A percentile compares a stretch with the other conserved stretches of the same genome.
Conservation (phyloP, 2,329 filamentous ascomycete species). For the Setomelanomma holmii region DNA sequence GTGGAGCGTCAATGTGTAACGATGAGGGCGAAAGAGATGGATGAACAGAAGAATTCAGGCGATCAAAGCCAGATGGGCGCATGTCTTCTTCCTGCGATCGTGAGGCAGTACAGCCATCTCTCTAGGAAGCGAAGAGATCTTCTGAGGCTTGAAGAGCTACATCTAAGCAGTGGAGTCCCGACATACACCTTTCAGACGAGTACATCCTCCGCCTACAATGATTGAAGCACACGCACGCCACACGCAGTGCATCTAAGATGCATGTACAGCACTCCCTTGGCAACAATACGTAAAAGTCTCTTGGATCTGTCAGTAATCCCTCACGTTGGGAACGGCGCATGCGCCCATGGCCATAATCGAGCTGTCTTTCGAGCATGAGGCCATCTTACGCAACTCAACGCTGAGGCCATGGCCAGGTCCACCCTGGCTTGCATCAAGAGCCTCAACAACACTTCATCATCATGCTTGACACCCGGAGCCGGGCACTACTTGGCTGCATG, state of each 20-base stretch:
- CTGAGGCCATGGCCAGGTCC: constrained; percentile 14
- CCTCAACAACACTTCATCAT: constrained; percentile 21
- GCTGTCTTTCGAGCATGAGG: background rate
- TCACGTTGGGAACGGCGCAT: constrained; percentile 13
- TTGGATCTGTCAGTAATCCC: background rate
- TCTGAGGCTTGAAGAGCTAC: background rate
- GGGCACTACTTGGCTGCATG: constrained; percentile 15
- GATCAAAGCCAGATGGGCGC: background rate
- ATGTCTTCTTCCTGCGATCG: background rate
- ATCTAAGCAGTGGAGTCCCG: background rate
- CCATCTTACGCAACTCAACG: constrained; percentile 5
- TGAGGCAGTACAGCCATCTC: background rate
- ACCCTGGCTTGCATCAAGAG: constrained; percentile 12
- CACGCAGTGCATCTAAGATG: background rate
- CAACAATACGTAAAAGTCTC: background rate
- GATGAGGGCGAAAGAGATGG: background rate
- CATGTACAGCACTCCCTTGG: background rate
- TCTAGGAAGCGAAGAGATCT: background rate
- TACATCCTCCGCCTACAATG: background rate
- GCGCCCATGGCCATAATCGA: constrained; percentile 4
- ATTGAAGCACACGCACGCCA: constrained; percentile 3
- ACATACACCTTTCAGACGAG: background rate
- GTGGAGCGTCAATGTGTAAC: background rate
- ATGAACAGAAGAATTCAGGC: background rate
- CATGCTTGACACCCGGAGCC: constrained; percentile 7